Base-by-base conservation (phyloP, 106 monocot species). In the Dendrobium chrysotoxum region DNA sequence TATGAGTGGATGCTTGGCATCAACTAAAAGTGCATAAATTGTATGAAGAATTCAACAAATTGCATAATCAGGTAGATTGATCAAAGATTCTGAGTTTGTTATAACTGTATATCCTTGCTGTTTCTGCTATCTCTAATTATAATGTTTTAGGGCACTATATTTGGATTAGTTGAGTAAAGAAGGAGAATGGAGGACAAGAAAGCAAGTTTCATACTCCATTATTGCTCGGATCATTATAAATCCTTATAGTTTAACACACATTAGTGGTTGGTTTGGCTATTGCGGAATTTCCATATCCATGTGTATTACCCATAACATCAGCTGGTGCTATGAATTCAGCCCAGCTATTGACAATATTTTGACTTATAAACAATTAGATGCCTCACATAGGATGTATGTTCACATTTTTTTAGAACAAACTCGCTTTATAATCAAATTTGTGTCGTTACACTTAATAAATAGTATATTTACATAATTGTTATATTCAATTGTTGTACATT, bases 401-500 rank as follows among this genome's bases (percentile, higher is more conserved):
- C 28, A 28, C n/a, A 31, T 0, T 70, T 70, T 35, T 70, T 38
- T 6, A 65, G 26, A 1, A 5, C 70, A 31, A 30, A 67, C 68
- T 68, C 35, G 12, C 31, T 50, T 70, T 70, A 35, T 38, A 35
- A 28, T 70, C 35, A 12, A 70, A 12, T 70, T 23, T 70, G 6
- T 70, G 35, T 35, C 35, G 35, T 70, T 35, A 28, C n/a, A 23
- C 30, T 26, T 10, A 11, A 68, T 68, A 30, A 30, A 61, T 23
- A 23, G 0, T 23, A 31, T 38, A 74, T 47, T 72, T 44, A 23
- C 72, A 12, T 10, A 30, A 57, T 74, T 79, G 40, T 75, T 83
- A 40, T 42, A 9, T 74, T 31, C 20, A 74, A 74, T 74, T 40
- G 26, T 67, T 25, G 28, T 67, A 21, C 55, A 82, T 85, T 78